Percentiles rank a stretch among this genome's conserved stretches.
Evolutionary conservation across 2,329 filamentous ascomycete species (phyloP).

Genomic region (Phyllosticta citribraziliensis): DNA sequence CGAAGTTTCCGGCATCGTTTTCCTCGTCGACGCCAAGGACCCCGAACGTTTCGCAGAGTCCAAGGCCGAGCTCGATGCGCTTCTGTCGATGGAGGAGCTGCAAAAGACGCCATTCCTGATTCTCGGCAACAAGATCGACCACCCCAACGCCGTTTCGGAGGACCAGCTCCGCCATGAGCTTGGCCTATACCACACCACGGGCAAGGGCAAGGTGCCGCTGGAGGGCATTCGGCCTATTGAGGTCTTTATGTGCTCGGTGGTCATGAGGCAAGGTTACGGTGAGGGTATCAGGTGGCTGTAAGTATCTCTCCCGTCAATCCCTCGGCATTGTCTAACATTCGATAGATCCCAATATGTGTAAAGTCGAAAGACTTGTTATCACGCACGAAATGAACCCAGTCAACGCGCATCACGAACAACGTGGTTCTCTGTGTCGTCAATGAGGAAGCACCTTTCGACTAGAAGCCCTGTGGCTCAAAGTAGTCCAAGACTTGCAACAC

Average conservation of each 20-base stretch:
- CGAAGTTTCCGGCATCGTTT: conserved; percentile 65
- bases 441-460: background rate
- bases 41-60: conserved; percentile 88
- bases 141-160: conserved; percentile 89
- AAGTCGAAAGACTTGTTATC: background rate
- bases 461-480: background rate
- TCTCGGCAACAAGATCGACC: conserved; percentile 98
- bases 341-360: background rate
- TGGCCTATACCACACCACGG: conserved; percentile 90
- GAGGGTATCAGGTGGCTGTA: conserved; percentile 32
- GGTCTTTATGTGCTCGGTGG: conserved; percentile 95
- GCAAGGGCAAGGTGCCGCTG: conserved; percentile 86
- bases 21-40: conserved; percentile 96
- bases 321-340: background rate
- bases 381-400: background rate
- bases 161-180: conserved; percentile 88
- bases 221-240: conserved; percentile 93
- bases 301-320: background rate
- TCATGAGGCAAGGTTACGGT: conserved; percentile 79
- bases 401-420: background rate
- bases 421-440: background rate
- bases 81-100: conserved; percentile 94
- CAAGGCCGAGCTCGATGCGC: conserved; percentile 89
- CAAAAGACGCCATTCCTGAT: conserved; percentile 92
- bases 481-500: background rate